Evolutionary conservation across 2,329 filamentous ascomycete species (phyloP).

Genomic region (Nigrograna mackinnonii): DNA sequence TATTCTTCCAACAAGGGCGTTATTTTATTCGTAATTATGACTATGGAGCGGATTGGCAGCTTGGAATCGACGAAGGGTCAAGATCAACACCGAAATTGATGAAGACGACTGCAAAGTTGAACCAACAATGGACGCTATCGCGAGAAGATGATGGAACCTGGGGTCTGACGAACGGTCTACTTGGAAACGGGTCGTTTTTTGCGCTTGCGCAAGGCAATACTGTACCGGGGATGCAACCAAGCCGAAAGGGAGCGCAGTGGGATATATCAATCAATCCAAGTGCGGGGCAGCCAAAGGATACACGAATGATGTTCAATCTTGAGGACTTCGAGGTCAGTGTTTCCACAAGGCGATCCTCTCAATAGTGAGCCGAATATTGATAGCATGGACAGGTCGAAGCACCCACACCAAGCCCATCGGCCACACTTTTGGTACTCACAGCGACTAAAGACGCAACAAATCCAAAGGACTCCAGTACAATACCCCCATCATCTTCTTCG

Average conservation of each 20-base stretch:
- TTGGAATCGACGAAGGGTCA: conserved; percentile 11
- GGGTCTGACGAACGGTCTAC: conserved; percentile 8
- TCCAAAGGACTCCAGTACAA: neutral
- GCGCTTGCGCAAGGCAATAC: conserved; percentile 3
- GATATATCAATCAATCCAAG: conserved; percentile 4
- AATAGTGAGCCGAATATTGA: no score
- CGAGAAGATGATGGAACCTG: conserved; percentile 4
- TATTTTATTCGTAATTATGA: conserved; percentile 27
- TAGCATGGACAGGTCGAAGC: no score
- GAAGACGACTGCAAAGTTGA: conserved; percentile 3
- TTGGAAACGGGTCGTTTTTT: conserved; percentile 5
- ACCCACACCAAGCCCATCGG: no score
- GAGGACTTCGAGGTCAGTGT: conserved; percentile 1
- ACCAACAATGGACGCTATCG: conserved; percentile 11
- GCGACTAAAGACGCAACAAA: no score
- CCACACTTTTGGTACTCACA: no score
- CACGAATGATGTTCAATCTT: conserved; percentile 4
- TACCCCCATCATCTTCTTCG: conserved; percentile 2
- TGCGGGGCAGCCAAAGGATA: conserved; percentile 3
- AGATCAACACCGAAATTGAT: conserved; percentile 3
- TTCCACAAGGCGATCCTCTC: no score
- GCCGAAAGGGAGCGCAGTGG: conserved; percentile 5
- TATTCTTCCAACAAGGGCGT: conserved; percentile 19
- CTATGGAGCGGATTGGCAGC: conserved; percentile 15
- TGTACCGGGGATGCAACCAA: conserved; percentile 9